Conservation (phyloP, 495 filamentous ascomycete species). For the Aspergillus haitiensis region DNA sequence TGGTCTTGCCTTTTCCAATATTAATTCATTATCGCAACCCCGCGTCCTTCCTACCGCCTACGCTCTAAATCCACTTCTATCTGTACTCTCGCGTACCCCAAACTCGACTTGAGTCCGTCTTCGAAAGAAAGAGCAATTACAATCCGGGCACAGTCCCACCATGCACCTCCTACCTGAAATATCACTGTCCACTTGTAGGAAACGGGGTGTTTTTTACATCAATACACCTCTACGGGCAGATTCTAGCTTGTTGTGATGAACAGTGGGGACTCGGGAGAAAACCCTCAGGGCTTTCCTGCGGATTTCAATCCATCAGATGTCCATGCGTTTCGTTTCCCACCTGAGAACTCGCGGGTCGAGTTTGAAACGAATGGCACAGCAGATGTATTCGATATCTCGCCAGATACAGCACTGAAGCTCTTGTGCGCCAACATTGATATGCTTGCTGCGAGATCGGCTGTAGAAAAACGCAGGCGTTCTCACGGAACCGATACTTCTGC, state of each 20-base stretch:
- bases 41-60: not conserved
- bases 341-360: not conserved
- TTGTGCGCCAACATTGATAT: conserved; percentile 71
- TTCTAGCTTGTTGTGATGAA: conserved; percentile 30
- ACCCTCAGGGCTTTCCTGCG: conserved; percentile 9
- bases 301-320: not conserved
- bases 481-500: conserved; percentile 52
- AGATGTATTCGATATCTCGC: conserved; percentile 71
- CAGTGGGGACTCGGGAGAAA: conserved; percentile 19
- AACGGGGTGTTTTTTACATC: conserved; percentile 26
- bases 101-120: conserved; percentile 3
- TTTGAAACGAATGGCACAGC: conserved; percentile 12
- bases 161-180: conserved; percentile 37
- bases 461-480: conserved; percentile 73
- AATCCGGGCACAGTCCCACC: conserved; percentile 30
- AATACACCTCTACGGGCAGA: conserved; percentile 12
- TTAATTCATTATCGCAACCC: not conserved
- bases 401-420: conserved; percentile 75
- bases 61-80: not conserved
- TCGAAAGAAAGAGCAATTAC: conserved; percentile 1
- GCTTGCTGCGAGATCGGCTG: conserved; percentile 63
- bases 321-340: not conserved
- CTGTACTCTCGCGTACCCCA: not conserved
- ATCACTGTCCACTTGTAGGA: conserved; percentile 34
- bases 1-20: not conserved